Base-by-base conservation (phyloP, 352 stramenopile species). In the Thraustotheca clavata region DNA sequence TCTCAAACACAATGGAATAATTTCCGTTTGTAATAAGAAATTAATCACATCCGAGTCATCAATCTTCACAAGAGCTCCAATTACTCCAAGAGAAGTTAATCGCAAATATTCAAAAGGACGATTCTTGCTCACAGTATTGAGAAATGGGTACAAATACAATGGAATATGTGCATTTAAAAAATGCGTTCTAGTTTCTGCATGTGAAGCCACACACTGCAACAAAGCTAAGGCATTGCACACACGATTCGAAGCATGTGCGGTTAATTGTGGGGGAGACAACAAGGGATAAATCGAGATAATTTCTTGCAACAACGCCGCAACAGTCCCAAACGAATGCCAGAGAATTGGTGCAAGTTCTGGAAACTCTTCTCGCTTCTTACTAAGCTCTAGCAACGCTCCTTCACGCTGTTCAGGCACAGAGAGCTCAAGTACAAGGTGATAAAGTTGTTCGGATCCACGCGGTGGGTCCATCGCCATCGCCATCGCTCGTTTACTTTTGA, bases 51-150 rank as follows among this genome's bases (percentile, higher is more conserved):
- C 95, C 35, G 91, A 86, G 81, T 99, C 97, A 72, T 99, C 96
- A 72, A 98, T 97, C 88, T 99, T 99, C n/a, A 99, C 97, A 3
- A 99, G 78, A 16, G 97, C 97, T 27, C 97, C 97, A 74, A 99
- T 99, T 11, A 99, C 97, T 34, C 97, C 97, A 20, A 99, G 75
- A 66, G 88, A 98, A 39, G 97, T 99, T 7, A 99, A 77, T 6
- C 97, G 83, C 33, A 99, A 71, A 70, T 99, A 99, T 76, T 99
- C 97, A 70, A 99, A 99, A n/a, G 97, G 96, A 2, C 96, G 81
- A 55, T 96, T 97, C 77, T 99, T 98, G 76, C 82, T 97, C 70
- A 99, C 89, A 7, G 97, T 99, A 72, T 99, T 99, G 14, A 99
- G 80, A 72, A 99, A 99, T 27, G 97, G 97, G 69, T 99, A 99